Conservation (phyloP, 139 green algal species). For the Tetradesmus obliquus region DNA sequence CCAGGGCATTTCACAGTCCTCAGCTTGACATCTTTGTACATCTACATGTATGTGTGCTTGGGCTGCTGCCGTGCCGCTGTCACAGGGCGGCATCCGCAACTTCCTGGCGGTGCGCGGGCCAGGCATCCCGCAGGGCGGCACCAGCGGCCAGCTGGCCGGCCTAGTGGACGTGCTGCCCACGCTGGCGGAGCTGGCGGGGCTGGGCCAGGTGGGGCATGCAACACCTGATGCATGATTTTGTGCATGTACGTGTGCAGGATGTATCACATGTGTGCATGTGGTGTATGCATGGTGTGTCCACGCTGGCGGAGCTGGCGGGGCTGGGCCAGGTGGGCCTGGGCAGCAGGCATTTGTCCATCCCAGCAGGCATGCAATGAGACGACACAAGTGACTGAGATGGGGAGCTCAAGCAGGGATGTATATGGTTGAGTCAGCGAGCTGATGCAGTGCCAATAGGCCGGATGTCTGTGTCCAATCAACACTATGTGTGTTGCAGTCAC, state of each 20-base stretch:
- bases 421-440: too few relatives aligned
- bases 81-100: conserved; percentile 17
- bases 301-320: conserved; percentile 13
- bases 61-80: too few relatives aligned
- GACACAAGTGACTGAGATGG: too few relatives aligned
- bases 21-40: too few relatives aligned
- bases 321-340: not conserved
- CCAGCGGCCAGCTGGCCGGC: not conserved
- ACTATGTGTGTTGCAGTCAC: not conserved
- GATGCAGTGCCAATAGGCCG: too few relatives aligned
- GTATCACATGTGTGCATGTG: not conserved
- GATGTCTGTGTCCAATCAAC: not conserved
- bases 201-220: not conserved
- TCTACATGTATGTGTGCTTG: too few relatives aligned
- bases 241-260: too few relatives aligned
- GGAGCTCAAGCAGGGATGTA: too few relatives aligned
- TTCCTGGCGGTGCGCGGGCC: conserved; percentile 16
- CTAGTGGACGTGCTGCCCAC: conserved; percentile 34
- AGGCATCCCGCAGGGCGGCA: conserved; percentile 9
- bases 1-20: too few relatives aligned
- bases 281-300: not conserved
- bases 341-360: too few relatives aligned
- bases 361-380: too few relatives aligned
- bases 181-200: conserved; percentile 6
- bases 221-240: too few relatives aligned